Percentiles rank a stretch among this genome's conserved stretches.
These are phyloP conservation scores for Trametes villosa DNA, from an alignment of 768 basidiomycete species.

Conservation along the genomic window DNA sequence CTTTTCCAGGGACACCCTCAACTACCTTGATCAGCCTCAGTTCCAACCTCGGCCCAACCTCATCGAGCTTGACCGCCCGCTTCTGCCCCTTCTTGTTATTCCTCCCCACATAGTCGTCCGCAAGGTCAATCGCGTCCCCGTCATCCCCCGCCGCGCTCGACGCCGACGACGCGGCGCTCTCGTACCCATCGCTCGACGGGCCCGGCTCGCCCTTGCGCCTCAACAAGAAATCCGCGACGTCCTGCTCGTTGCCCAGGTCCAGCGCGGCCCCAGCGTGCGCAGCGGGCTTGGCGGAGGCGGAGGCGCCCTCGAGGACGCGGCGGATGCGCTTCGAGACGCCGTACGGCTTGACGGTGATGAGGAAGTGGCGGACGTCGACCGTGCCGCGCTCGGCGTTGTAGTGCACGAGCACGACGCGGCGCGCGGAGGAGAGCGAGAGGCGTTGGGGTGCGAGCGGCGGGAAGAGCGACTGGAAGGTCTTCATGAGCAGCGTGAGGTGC, in stretches of 20 bases:
- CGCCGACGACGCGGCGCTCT: constrained; percentile 79
- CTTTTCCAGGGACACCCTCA: constrained; percentile 92
- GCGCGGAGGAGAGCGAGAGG: constrained; percentile 83
- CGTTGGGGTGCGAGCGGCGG: constrained; percentile 87
- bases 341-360: constrained; percentile 93
- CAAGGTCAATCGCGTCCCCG: constrained; percentile 77
- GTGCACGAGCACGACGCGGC: constrained; percentile 90
- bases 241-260: constrained; percentile 88
- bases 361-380: constrained; percentile 91
- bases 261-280: constrained; percentile 50
- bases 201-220: constrained; percentile 67
- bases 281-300: constrained; percentile 39
- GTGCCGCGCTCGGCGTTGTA: constrained; percentile 88
- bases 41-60: constrained; percentile 96
- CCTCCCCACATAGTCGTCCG: constrained; percentile 92
- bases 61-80: constrained; percentile 89
- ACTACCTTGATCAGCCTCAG: constrained; percentile 90
- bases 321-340: constrained; percentile 93
- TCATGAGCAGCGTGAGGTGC: constrained; percentile 90
- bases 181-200: constrained; percentile 66
- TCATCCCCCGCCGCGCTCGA: constrained; percentile 88
- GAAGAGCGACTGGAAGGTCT: constrained; percentile 95
- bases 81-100: constrained; percentile 92
- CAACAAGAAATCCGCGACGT: constrained; percentile 94
- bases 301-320: constrained; percentile 72